Conservation (phyloP, 352 stramenopile genomes). For the Pythium sukuiense region DNA sequence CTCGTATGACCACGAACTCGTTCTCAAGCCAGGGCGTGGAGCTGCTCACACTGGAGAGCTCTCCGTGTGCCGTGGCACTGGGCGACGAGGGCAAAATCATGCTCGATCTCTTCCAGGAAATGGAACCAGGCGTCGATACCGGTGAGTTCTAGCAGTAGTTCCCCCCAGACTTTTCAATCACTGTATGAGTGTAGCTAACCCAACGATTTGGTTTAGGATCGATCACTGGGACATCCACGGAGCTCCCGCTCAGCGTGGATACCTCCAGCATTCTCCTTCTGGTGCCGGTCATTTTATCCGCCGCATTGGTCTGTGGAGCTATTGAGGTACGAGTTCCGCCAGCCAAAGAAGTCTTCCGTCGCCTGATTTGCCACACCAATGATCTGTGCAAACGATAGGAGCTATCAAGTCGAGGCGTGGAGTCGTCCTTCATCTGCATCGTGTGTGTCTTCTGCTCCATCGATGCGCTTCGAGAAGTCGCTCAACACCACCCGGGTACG, state of each 20-base stretch:
- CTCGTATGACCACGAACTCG: slow-evolving; percentile 7
- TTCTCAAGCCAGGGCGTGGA: slow-evolving; percentile 17
- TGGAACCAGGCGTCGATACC: slow-evolving; percentile 19
- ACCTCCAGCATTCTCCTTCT: slow-evolving; percentile 16
- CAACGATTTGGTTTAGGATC: no score
- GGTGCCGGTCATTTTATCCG: slow-evolving; percentile 3
- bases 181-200: no score
- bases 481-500: slow-evolving; percentile 16
- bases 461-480: slow-evolving; percentile 12
- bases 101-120: slow-evolving; percentile 19
- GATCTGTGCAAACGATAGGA: slow-evolving; percentile 7
- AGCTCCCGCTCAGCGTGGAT: background rate
- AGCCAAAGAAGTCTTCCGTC: no score
- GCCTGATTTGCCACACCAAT: no score
- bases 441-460: slow-evolving; percentile 20
- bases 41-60: slow-evolving; percentile 9
- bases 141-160: background rate
- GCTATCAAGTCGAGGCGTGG: slow-evolving; percentile 13
- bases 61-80: slow-evolving; percentile 17
- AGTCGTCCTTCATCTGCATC: slow-evolving; percentile 15
- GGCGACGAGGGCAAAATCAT: slow-evolving; percentile 12
- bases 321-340: slow-evolving; percentile 15
- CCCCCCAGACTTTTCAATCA: no score
- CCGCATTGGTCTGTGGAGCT: slow-evolving; percentile 3
- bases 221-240: no score